These are phyloP conservation scores for Globisporangium acanthophoron DNA, from an alignment of 352 stramenopile genomes.

Conservation along the genomic window DNA sequence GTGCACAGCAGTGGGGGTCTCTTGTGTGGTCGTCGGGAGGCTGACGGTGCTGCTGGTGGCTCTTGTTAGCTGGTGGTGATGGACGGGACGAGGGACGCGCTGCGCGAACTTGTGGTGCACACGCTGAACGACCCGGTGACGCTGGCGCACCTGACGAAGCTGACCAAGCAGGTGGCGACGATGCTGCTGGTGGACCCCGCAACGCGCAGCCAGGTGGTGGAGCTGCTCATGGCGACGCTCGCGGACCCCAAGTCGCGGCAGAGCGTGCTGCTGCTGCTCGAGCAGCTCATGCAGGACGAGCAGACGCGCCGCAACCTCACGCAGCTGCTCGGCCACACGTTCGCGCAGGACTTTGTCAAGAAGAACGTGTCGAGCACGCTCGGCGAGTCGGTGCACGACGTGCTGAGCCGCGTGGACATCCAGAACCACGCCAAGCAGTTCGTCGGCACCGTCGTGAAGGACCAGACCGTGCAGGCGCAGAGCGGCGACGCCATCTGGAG, in stretches of 20 bases:
- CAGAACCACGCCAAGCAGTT: conserved; percentile 84
- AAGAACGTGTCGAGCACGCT: conserved; percentile 48
- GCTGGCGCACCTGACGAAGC: conserved; percentile 35
- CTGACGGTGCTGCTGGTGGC: conserved; percentile 2
- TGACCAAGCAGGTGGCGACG: conserved; percentile 43
- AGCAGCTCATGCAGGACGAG: conserved; percentile 61
- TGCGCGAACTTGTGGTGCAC: conserved; percentile 44
- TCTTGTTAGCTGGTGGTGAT: conserved; percentile 63
- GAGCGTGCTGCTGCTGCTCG: conserved; percentile 45
- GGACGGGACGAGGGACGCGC: conserved; percentile 49
- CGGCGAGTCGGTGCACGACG: conserved; percentile 62
- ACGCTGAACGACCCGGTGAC: conserved; percentile 61
- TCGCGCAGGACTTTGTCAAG: conserved; percentile 66
- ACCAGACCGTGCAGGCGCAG: conserved; percentile 77
- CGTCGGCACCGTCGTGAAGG: conserved; percentile 66
- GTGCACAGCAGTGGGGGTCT: conserved; percentile 15
- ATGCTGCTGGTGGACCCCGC: conserved; percentile 47
- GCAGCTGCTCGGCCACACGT: conserved; percentile 57
- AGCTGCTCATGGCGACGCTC: conserved; percentile 41
- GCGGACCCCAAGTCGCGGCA: conserved; percentile 43
- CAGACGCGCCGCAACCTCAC: conserved; percentile 46
- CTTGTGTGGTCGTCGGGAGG: not conserved
- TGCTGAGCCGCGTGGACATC: conserved; percentile 68
- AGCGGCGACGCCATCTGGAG: conserved; percentile 76
- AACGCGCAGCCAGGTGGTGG: conserved; percentile 50